Conservation (phyloP, 129 eudicot genomes). For the Mikania micrantha region DNA sequence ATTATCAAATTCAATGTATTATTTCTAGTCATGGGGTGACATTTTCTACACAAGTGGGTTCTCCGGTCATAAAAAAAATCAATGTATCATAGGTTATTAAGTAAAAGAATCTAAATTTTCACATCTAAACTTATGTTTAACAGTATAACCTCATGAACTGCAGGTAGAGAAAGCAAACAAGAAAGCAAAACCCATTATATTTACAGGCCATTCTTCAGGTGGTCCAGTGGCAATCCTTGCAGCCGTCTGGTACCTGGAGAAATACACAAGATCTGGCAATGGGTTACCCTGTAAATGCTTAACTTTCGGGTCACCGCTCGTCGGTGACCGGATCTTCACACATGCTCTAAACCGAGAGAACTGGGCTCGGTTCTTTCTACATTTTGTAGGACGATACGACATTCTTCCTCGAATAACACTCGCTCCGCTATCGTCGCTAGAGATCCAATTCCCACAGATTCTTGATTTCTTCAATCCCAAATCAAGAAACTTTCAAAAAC, state of each 20-base stretch:
- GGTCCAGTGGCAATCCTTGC: slow-evolving; percentile 72
- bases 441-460: slow-evolving; percentile 28
- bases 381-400: slow-evolving; percentile 64
- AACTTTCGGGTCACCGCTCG: slow-evolving; percentile 77
- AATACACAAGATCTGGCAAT: slow-evolving; percentile 27
- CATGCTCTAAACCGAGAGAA: slow-evolving; percentile 73
- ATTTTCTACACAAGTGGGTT: too few relatives aligned
- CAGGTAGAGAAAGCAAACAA: slow-evolving; percentile 67
- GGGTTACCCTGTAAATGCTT: slow-evolving; percentile 29
- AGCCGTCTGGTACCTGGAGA: slow-evolving; percentile 75
- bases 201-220: slow-evolving; percentile 81
- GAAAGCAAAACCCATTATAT: slow-evolving; percentile 47
- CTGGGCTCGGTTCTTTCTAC: slow-evolving; percentile 57
- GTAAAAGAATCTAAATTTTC: too few relatives aligned
- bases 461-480: slow-evolving; percentile 51
- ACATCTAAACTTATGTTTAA: too few relatives aligned
- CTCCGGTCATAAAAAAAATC: too few relatives aligned
- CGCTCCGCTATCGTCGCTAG: slow-evolving; percentile 49
- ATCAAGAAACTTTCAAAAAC: slow-evolving; percentile 30
- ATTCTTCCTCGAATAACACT: slow-evolving; percentile 73
- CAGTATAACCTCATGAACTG: neutral
- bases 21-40: too few relatives aligned
- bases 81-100: too few relatives aligned
- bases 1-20: too few relatives aligned
- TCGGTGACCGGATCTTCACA: slow-evolving; percentile 49